Conservation (phyloP, 768 basidiomycete species). For the Trametes elegans region DNA sequence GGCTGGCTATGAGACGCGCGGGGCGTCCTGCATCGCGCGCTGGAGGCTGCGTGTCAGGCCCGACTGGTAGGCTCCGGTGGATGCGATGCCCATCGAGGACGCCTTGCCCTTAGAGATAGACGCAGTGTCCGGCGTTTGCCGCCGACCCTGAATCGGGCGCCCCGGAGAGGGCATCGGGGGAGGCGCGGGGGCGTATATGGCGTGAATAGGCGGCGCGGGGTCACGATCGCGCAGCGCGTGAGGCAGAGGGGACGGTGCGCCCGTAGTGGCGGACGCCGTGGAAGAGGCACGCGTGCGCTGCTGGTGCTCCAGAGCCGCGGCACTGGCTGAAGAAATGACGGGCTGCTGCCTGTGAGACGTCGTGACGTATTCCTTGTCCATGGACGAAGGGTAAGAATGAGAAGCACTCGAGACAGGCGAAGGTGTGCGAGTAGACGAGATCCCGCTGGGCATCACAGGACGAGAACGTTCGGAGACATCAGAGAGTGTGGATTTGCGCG, state of each 20-base stretch:
- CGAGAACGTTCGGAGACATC: slow-evolving; percentile 1
- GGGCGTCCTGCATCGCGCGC: slow-evolving; percentile 23
- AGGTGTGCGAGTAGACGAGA: slow-evolving; percentile 18
- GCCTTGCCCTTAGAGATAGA: slow-evolving; percentile 11
- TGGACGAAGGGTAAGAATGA: not conserved
- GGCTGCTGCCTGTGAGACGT: slow-evolving; percentile 10
- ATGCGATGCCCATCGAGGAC: slow-evolving; percentile 1
- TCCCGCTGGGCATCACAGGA: slow-evolving; percentile 6
- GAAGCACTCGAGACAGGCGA: slow-evolving; percentile 20
- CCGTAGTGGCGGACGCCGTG: slow-evolving; percentile 4
- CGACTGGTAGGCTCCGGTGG: slow-evolving; percentile 14
- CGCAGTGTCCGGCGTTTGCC: slow-evolving; percentile 2
- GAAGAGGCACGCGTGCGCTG: slow-evolving; percentile 23
- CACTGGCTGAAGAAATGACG: slow-evolving; percentile 14
- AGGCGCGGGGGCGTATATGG: slow-evolving; percentile 6
- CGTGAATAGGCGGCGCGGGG: slow-evolving; percentile 7
- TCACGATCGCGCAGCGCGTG: slow-evolving; percentile 19
- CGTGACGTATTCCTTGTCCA: slow-evolving; percentile 6
- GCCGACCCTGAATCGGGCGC: slow-evolving; percentile 11
- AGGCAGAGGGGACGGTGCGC: not conserved
- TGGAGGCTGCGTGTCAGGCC: slow-evolving; percentile 23
- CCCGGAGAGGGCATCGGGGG: slow-evolving; percentile 8
- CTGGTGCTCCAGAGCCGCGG: slow-evolving; percentile 18
- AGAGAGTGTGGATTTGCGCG: slow-evolving; percentile 8
- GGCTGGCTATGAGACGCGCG: slow-evolving; percentile 16